Base-by-base conservation (phyloP, 129 eudicot species). In the Lactuca sativa region DNA sequence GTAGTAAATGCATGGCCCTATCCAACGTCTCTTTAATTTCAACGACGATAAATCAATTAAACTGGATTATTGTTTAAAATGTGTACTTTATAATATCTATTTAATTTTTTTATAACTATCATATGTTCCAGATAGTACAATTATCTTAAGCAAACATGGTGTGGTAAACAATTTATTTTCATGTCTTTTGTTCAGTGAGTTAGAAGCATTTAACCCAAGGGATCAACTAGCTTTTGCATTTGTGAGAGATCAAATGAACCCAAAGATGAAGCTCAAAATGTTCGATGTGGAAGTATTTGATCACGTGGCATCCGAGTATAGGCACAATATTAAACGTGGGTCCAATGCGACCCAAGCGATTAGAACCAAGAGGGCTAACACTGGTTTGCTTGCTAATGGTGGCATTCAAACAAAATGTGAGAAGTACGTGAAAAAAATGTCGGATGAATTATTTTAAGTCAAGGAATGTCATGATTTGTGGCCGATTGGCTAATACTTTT, bases 121-220 rank as follows among this genome's bases (percentile, higher is more conserved):
- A 93, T 97, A 93, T 78, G 98, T 93, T 49, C 95, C 98, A 1
- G 98, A 93, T 40, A 93, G 92, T 77, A 92, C 98, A 5, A 60
- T 93, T 53, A 93, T 93, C 15, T 36, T 93, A 59, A 81, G 98
- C 75, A 93, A 78, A 81, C 97, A 93, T 75, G 92, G 90, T 21
- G 82, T 77, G 3, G 77, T 81, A 14, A 85, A 67, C 74, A 86
- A 87, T 60, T 66, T 85, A 2, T 93, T 89, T 74, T 93, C 98
- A 6, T 93, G 98, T 78, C 92, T 93, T 5, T 32, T 93, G 62
- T 93, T 87, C 80, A 93, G 89, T 74, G 98, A 93, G 72, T 48
- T 93, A 61, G 98, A 93, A 70, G 92, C 88, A 55, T 93, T 89
- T 62, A 93, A 93, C 72, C 97, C 95, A 57, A 93, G 98, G 66